Conservation (phyloP, 2,329 filamentous ascomycete genomes). For the Colletotrichum siamense region DNA sequence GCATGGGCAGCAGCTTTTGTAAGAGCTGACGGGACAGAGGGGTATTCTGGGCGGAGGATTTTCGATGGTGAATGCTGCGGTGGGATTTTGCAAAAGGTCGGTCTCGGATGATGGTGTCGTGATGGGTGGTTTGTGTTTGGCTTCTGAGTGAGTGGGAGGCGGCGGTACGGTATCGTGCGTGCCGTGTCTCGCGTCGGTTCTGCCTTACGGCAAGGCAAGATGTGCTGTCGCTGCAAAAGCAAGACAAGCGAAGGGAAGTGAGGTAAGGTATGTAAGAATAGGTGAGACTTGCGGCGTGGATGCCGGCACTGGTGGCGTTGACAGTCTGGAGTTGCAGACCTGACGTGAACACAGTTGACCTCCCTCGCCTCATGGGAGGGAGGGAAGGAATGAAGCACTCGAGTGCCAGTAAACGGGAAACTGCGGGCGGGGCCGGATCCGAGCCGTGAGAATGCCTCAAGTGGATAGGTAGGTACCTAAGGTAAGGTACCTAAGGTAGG, state of each 20-base stretch:
- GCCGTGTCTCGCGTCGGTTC: not conserved
- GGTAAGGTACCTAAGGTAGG: no score
- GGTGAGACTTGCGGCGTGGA: not conserved
- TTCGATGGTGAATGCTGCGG: not conserved
- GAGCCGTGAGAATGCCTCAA: not conserved
- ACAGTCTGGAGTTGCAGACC: not conserved
- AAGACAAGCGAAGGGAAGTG: not conserved
- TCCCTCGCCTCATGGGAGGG: not conserved
- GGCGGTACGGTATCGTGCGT: not conserved
- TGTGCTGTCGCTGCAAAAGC: not conserved
- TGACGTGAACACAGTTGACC: not conserved
- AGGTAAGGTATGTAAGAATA: not conserved
- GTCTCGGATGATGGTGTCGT: not conserved
- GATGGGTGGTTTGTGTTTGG: not conserved
- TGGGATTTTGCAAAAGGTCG: not conserved
- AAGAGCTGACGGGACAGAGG: not conserved
- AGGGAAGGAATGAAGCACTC: not conserved
- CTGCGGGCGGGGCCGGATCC: not conserved
- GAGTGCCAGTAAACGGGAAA: not conserved
- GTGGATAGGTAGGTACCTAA: not conserved
- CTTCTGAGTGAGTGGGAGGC: not conserved
- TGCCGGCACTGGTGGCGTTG: not conserved
- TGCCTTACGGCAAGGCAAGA: not conserved
- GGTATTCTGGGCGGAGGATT: not conserved
- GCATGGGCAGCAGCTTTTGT: not conserved